A percentile compares a stretch with the other conserved stretches of the same genome.
Evolutionary conservation across 305 asterid species (phyloP).

Genomic region (Rubia peregrina): DNA sequence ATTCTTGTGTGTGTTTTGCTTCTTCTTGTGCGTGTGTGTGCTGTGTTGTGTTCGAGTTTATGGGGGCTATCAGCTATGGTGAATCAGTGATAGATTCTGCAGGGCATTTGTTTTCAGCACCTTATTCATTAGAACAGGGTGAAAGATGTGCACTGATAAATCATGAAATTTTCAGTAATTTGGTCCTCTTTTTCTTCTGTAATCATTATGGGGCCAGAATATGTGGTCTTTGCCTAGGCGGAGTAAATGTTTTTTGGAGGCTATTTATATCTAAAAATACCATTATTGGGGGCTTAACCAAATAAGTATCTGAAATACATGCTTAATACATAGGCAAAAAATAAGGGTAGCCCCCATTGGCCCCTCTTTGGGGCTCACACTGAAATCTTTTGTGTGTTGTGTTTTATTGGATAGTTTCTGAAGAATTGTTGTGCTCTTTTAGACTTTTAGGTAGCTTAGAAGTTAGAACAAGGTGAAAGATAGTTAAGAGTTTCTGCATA

Average conservation of each 20-base stretch:
- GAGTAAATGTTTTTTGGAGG: no score
- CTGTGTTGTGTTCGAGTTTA: background rate
- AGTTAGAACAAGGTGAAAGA: no score
- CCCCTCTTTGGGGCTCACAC: background rate
- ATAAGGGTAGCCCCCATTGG: background rate
- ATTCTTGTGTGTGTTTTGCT: background rate
- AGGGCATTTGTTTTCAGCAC: no score
- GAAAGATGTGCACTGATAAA: background rate
- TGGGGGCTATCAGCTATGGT: background rate
- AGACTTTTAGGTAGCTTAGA: background rate
- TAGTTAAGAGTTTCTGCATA: background rate
- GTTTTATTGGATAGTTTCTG: background rate
- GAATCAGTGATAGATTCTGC: background rate
- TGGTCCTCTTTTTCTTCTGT: background rate
- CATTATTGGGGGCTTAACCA: no score
- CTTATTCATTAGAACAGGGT: background rate
- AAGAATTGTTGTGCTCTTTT: background rate
- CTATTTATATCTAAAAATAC: no score
- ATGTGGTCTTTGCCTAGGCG: background rate
- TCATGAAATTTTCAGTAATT: background rate
- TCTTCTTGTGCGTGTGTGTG: background rate
- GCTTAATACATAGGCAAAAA: no score
- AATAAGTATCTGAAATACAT: no score
- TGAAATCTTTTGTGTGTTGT: background rate
- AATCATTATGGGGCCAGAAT: background rate